A percentile compares a stretch with the other conserved stretches of the same genome.
These are phyloP conservation scores for Trichophyton benhamiae DNA, from an alignment of 2,329 filamentous ascomycete species.

Conservation along the genomic window DNA sequence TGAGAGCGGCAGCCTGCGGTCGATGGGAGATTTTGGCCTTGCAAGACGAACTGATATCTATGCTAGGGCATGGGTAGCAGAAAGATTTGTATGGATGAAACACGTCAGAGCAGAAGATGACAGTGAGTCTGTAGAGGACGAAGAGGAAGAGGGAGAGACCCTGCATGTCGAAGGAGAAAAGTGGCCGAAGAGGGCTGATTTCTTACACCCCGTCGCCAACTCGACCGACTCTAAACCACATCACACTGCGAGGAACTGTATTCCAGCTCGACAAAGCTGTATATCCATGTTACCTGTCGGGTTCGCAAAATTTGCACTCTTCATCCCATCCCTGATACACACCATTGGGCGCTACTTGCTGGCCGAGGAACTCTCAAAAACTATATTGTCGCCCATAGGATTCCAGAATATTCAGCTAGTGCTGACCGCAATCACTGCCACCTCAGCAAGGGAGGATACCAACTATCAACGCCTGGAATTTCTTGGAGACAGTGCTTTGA, in stretches of 20 bases:
- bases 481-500: conserved; percentile 72
- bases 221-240: conserved; percentile 13
- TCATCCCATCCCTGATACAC: conserved; percentile 63
- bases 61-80: conserved; percentile 14
- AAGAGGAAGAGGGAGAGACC: conserved; percentile 7
- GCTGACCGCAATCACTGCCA: conserved; percentile 57
- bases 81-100: conserved; percentile 13
- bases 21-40: conserved; percentile 13
- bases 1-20: not conserved
- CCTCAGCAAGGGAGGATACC: conserved; percentile 44
- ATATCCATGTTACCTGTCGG: conserved; percentile 34
- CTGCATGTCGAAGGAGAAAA: conserved; percentile 18
- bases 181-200: conserved; percentile 25
- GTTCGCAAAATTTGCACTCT: conserved; percentile 41
- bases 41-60: conserved; percentile 12
- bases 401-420: conserved; percentile 47
- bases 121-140: conserved; percentile 2
- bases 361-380: conserved; percentile 47
- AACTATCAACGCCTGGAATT: conserved; percentile 83
- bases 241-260: conserved; percentile 14
- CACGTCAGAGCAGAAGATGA: conserved; percentile 5
- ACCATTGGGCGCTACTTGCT: conserved; percentile 54
- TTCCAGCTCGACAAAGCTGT: conserved; percentile 17
- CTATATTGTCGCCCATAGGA: conserved; percentile 40
- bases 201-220: conserved; percentile 19